A percentile compares a stretch with the other conserved stretches of the same genome.
Conservation (phyloP, 345 rosid species). For the Cardamine resedifolia region DNA sequence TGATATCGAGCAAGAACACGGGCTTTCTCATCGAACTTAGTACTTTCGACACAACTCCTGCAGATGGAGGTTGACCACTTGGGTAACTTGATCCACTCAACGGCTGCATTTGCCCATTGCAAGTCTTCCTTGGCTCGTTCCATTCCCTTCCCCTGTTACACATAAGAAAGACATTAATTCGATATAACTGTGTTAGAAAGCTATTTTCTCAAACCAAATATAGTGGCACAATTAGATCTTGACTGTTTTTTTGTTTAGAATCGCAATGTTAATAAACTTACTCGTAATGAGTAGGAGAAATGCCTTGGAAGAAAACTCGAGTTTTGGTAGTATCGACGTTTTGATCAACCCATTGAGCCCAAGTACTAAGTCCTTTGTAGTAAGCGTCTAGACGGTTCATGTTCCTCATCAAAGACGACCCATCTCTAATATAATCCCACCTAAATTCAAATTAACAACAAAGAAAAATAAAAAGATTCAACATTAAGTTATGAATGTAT, state of each 20-base stretch:
- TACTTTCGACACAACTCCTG: constrained; percentile 58
- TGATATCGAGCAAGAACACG: constrained; percentile 77
- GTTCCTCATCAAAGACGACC: constrained; percentile 46
- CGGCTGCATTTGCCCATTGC: constrained; percentile 67
- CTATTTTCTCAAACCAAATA: neutral
- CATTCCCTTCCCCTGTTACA: constrained; percentile 78
- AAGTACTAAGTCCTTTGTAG: constrained; percentile 72
- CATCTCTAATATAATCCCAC: constrained; percentile 82
- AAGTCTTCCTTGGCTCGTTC: constrained; percentile 68
- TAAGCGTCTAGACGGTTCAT: constrained; percentile 79
- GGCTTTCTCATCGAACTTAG: constrained; percentile 53
- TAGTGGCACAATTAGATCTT: neutral
- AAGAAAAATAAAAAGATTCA: neutral
- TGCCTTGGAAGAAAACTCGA: constrained; percentile 88
- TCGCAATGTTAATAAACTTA: constrained; percentile 37
- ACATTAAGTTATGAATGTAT: neutral
- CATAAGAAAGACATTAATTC: neutral
- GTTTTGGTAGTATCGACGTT: constrained; percentile 72
- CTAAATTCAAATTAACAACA: constrained; percentile 38
- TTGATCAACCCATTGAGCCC: constrained; percentile 82
- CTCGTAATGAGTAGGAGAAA: constrained; percentile 93
- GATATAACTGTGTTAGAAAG: neutral
- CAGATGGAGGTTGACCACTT: constrained; percentile 66
- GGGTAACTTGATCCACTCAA: constrained; percentile 73
- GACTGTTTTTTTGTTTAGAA: neutral